Evolutionary conservation across 345 rosid genomes (phyloP), one percentile per base, ranked within the genome.

Genomic region (Alliaria petiolata): DNA sequence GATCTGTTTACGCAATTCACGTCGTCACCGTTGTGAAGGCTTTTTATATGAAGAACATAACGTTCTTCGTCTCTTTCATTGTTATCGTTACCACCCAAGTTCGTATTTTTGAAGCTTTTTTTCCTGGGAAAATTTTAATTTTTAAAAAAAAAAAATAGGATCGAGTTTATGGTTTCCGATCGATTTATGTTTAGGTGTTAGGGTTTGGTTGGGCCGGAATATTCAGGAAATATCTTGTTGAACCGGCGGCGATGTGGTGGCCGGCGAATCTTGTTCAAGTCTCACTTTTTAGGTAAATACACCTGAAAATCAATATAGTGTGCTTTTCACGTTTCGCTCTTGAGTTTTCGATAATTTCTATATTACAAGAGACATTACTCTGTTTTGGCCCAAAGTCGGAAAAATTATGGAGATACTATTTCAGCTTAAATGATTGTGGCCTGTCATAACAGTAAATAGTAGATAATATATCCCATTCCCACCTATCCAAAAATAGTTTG

Each of bases 231-330:
- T 89, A 88, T 60, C 81, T 95, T 4, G 98, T 95, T 59, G 99
- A 95, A 80, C 99, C 99, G 19, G 92, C 96, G 45, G 93, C 91
- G 3, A 95, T 95, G 99, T 95, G 99, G 99, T 95, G 99, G 99
- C 99, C 99, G 20, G 90, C 95, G 30, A 95, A 95, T 80, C 96
- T 95, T 46, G 99, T 91, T 61, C 99, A 95, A 68, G 99, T 95
- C 57, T 95, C 99, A 20, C 79, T 95, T 14, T 95, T 95, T 82
- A 85, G 98, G 97, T 91, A 89, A 47, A 34, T 52, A 28, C 11
- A 49, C 4, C 19, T 7, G 9, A 22, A 12, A 12, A 15, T 15
- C 17, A 5, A 3, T 16, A 4, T 6, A 17, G 28, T 13, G 34
- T 50, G 20, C 56, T 62, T 17, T 17, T 39, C 72, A 67, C 46